phyloP scores from a whole-genome alignment of 148 eudicot species.

The Pouteria glomerata region DNA sequence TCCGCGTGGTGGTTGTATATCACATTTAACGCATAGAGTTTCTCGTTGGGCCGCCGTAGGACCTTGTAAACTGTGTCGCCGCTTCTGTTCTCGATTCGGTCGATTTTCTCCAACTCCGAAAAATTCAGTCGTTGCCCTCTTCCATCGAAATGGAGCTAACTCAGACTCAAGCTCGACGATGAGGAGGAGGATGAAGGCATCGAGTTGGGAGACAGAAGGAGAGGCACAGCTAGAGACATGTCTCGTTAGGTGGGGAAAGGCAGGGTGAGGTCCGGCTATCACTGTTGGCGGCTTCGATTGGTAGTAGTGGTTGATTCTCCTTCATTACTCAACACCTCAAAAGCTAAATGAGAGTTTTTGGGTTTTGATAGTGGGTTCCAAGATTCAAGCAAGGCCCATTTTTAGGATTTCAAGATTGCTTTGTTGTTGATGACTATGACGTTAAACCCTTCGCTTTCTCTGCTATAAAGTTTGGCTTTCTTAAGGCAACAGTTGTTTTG shows the following conservation, averaged over 20 bases:
- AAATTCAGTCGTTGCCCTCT: conserved; percentile 16
- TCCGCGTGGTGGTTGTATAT: conserved; percentile 82
- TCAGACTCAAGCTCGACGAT: neutral
- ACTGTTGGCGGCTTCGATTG: conserved; percentile 25
- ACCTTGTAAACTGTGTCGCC: conserved; percentile 89
- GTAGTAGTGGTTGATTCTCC: conserved; percentile 25
- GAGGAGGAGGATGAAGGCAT: neutral
- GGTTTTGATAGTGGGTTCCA: no score
- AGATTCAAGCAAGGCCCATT: no score
- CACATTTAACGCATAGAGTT: conserved; percentile 63
- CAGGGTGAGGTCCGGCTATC: conserved; percentile 54
- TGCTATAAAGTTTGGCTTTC: no score
- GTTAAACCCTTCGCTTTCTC: no score
- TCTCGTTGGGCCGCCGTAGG: conserved; percentile 47
- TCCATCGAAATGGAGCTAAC: neutral
- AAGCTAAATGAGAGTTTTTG: no score
- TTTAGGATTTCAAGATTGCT: no score
- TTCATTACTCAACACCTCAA: conserved; percentile 25
- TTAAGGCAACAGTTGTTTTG: no score
- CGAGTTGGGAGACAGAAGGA: conserved; percentile 50
- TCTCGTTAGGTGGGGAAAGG: conserved; percentile 62
- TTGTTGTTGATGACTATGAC: no score
- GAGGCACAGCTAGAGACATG: conserved; percentile 42
- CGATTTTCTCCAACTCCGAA: conserved; percentile 51
- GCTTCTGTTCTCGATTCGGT: conserved; percentile 67